Percentiles rank a stretch among this genome's conserved stretches.
phyloP scores from a whole-genome alignment of 345 rosid genomes.

The Hevea brasiliensis region DNA sequence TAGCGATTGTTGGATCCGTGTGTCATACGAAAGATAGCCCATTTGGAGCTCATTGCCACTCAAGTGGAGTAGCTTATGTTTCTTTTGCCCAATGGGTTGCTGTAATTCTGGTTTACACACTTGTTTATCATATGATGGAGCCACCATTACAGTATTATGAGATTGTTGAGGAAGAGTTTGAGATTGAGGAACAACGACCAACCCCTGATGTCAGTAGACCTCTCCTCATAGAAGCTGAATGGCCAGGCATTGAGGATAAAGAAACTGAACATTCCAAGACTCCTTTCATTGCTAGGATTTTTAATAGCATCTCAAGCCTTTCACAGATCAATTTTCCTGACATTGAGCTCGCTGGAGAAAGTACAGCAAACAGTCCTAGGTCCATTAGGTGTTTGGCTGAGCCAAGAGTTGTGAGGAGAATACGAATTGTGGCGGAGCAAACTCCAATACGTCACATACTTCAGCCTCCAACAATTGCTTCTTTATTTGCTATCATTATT shows the following conservation, averaged over 20 bases:
- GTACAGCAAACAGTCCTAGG: conserved; percentile 51
- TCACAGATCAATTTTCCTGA: conserved; percentile 59
- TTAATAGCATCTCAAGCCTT: conserved; percentile 55
- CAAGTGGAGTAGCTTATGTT: conserved; percentile 82
- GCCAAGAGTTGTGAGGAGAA: conserved; percentile 85
- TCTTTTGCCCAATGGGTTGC: conserved; percentile 92
- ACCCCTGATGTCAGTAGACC: conserved; percentile 56
- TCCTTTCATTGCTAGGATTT: conserved; percentile 73
- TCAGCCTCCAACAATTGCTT: conserved; percentile 93
- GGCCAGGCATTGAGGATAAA: conserved; percentile 95
- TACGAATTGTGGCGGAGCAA: conserved; percentile 82
- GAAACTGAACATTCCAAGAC: conserved; percentile 83
- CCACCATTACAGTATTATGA: conserved; percentile 84
- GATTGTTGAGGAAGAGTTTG: conserved; percentile 68
- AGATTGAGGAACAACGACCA: conserved; percentile 44
- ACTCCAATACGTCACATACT: conserved; percentile 86
- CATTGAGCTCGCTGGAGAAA: conserved; percentile 46
- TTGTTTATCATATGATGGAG: conserved; percentile 98
- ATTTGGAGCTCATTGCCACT: conserved; percentile 67
- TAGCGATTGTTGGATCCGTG: conserved; percentile 82
- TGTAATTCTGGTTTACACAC: conserved; percentile 93
- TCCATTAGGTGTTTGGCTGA: conserved; percentile 75
- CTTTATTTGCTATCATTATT: conserved; percentile 69
- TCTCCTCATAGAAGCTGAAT: conserved; percentile 85
- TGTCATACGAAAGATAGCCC: conserved; percentile 68